These are phyloP conservation scores for Thinopyrum elongatum DNA, from an alignment of 176 grass and related monocot genomes.

Conservation along the genomic window DNA sequence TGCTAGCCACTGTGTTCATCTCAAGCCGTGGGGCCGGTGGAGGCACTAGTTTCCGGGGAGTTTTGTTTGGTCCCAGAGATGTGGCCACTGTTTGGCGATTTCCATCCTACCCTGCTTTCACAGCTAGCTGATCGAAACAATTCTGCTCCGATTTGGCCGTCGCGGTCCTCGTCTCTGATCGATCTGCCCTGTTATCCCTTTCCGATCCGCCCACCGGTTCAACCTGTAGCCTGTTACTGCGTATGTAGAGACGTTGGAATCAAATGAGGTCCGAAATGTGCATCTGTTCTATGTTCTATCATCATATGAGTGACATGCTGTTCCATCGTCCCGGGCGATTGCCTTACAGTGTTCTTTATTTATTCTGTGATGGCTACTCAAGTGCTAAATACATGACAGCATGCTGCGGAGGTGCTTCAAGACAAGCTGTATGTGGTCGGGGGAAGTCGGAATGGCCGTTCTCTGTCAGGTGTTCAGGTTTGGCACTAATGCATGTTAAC, in stretches of 20 bases:
- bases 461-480: slow-evolving; percentile 88
- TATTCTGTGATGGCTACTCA: neutral
- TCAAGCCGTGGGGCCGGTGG: neutral
- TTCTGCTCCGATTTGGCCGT: too few relatives aligned
- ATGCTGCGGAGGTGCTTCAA: slow-evolving; percentile 75
- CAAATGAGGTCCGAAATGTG: too few relatives aligned
- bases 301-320: too few relatives aligned
- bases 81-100: neutral
- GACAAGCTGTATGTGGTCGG: slow-evolving; percentile 82
- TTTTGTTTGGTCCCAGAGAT: neutral
- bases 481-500: neutral
- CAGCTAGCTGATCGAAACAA: too few relatives aligned
- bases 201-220: too few relatives aligned
- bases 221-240: too few relatives aligned
- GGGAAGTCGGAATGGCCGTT: slow-evolving; percentile 89
- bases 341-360: neutral
- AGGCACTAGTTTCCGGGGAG: neutral
- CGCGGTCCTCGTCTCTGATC: too few relatives aligned
- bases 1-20: neutral
- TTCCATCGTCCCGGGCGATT: neutral
- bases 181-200: too few relatives aligned
- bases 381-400: slow-evolving; percentile 41
- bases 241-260: too few relatives aligned
- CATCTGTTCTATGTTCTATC: too few relatives aligned
- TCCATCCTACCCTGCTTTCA: neutral